Evolutionary conservation across 2,329 filamentous ascomycete species (phyloP), one percentile per base, ranked within the genome.

Genomic region (Periconia macrospinosa): DNA sequence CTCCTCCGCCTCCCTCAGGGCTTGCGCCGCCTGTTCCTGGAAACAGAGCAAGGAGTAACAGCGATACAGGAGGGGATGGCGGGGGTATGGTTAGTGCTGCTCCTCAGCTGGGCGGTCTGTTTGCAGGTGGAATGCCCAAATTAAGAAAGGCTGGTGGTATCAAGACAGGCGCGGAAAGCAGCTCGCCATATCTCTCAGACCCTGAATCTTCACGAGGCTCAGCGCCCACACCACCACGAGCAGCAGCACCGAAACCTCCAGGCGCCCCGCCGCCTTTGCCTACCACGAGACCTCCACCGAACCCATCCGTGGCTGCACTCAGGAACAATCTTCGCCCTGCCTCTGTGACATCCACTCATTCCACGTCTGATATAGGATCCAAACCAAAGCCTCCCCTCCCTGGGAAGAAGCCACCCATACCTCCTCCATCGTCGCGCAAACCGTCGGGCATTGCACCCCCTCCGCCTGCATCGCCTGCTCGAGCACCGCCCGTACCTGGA

Each of bases 51-150:
- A 84, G 92, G 71, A 96, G 91, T 74, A 92, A 94, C 72, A 96
- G 92, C 72, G 91, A 95, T 65, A 83, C 84, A 49, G 81, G 81
- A 18, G 61, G 68, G 15, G 62, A 63, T 9, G 58, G 49, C 27
- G 61, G 61, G 41, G 62, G 50, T 15, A 54, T 64, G 44, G 58
- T 59, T 19, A 56, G 53, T 40, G 65, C 66, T 14, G 60, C 90
- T 45, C 91, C 92, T 11, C 93, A 97, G 71, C 75, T 97, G 11
- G 93, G 81, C 30, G 94, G 94, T 1, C 75, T 99, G 23, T 96
- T 99, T 69, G 91, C 90, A 1, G 92, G 91, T 35, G 94, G 93
- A 37, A 97, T 97, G 85, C 94, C 94, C 2, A 97, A 97, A 77
- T 73, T 99, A 67, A 90, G 90, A 73, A 97, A 95, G 78, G 83